Evolutionary conservation across 208 protist genomes (phyloP).

Genomic region (Trypanosoma melophagium): DNA sequence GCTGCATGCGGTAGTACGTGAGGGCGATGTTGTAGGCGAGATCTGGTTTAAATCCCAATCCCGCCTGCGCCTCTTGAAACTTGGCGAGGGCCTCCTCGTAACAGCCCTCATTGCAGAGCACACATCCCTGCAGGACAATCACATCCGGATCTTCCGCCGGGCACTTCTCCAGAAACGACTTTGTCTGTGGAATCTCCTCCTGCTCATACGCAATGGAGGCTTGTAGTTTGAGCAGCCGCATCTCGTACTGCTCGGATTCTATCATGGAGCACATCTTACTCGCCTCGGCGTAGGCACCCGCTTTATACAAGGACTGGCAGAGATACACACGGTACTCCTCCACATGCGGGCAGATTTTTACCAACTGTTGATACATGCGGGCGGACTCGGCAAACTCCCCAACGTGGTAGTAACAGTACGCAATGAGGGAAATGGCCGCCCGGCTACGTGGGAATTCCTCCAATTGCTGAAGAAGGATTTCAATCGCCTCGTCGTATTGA

Average conservation of each 20-base stretch:
- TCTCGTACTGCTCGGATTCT: slow-evolving; percentile 77
- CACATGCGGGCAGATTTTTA: slow-evolving; percentile 90
- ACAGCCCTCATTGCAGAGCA: slow-evolving; percentile 90
- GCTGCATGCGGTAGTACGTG: slow-evolving; percentile 94
- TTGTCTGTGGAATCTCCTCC: slow-evolving; percentile 90
- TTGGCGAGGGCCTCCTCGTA: slow-evolving; percentile 92
- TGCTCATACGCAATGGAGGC: slow-evolving; percentile 92
- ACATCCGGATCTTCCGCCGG: slow-evolving; percentile 84
- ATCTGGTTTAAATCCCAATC: slow-evolving; percentile 87
- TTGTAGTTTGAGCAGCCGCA: slow-evolving; percentile 87
- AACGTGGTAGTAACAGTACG: slow-evolving; percentile 95
- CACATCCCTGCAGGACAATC: slow-evolving; percentile 87
- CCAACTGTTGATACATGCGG: slow-evolving; percentile 89
- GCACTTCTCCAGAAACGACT: slow-evolving; percentile 87
- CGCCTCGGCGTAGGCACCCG: slow-evolving; percentile 91
- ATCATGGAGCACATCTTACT: slow-evolving; percentile 81
- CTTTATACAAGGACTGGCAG: slow-evolving; percentile 95
- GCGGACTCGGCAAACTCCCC: slow-evolving; percentile 90
- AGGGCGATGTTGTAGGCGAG: slow-evolving; percentile 97
- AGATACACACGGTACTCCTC: slow-evolving; percentile 96
- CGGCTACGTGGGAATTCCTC: slow-evolving; percentile 94
- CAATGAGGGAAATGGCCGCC: slow-evolving; percentile 95
- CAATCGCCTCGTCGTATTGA: slow-evolving; percentile 93
- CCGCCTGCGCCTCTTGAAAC: slow-evolving; percentile 93
- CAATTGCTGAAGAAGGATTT: slow-evolving; percentile 87